Evolutionary conservation across 1,139 yeast species (phyloP), one percentile per base, ranked within the genome.

Genomic region (Lizanozyma gosingica): DNA sequence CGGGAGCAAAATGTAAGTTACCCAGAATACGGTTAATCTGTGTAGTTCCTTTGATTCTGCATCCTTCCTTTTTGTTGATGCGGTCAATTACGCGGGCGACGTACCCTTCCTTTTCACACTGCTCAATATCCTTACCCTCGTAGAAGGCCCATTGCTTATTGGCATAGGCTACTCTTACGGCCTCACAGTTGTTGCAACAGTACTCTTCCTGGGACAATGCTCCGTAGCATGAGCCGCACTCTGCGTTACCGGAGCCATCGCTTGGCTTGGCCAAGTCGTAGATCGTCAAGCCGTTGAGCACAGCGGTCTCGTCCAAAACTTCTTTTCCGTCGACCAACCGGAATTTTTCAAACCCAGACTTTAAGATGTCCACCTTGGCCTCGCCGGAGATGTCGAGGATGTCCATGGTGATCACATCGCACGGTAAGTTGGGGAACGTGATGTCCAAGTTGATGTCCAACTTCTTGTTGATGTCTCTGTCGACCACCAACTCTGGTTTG

Each of bases 1-100:
- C 98, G 2, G 98, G 97, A 1, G 97, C 96, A 69, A 92, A 88
- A 63, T 92, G 97, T 50, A 92, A 65, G 55, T 87, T 84, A 35
- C 98, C 98, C 27, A 85, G 79, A 35, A 92, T 85, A 60, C 95
- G 78, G 62, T 86, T 85, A 54, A 92, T 78, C 52, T 78, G 70
- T 8, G 94, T 82, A 32, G 76, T 71, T 33, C 98, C 98, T 45
- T 75, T 74, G 39, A 92, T 70, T 49, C 94, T 73, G 63, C 98
- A 92, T 6, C 98, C 98, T 62, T 90, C 96, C 41, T 62, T 59
- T 36, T 53, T 51, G 43, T 71, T 58, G 44, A 85, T 66, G 51
- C 83, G 72, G 14, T 70, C 73, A 39, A 67, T 71, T 41, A 90
- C 62, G 35, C 65, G 67, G 16, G 66, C 57, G 35, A 86, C 94